Base-by-base conservation (phyloP, 2,329 filamentous ascomycete species). In the Pseudogymnoascus sp. region DNA sequence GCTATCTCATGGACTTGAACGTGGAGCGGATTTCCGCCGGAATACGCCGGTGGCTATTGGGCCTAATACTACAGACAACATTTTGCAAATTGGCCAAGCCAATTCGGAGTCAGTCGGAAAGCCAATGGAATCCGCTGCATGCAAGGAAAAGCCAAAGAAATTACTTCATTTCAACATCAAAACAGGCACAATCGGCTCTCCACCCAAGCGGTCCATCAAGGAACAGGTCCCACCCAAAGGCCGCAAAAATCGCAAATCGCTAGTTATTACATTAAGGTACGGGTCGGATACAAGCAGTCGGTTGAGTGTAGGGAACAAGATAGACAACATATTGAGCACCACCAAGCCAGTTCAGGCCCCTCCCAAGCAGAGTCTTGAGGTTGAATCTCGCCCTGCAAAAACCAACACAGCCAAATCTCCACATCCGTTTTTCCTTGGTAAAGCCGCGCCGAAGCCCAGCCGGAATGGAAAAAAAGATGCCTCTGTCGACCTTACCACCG, bases 341-440 rank as follows among this genome's bases (percentile, higher is more conserved):
- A 33, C 48, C 48, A 55, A 55, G 9, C 29, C 48, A 33, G 29
- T 33, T 8, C 48, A 33, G 4, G 27, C 1, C 10, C 42, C 27
- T 15, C 63, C 44, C 48, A 67, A 73, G 65, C 62, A 69, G 36
- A 31, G 31, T 8, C 17, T 36, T 27, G 58, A 65, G 62, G 48
- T 33, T 12, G 48, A 33, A 55, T n/a, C 48, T 10, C 15, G 48
- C 17, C 29, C 48, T n/a, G 29, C 15, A 15, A 55, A 55, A 13
- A 29, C 48, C n/a, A 55, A 55, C n/a, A 33, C 4, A 17, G 12
- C 29, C 48, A 55, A 55, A 55, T 55, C 48, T 9, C 29, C 48
- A 21, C 86, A 92, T 73, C 88, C 89, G 0, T 90, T 92, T 70
- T 92, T 92, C 69, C 70, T 80, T 13, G 83, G 81, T 5, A 89